phyloP scores from a whole-genome alignment of 2,329 filamentous ascomycete species.

The Ascochyta viciae-villosae region DNA sequence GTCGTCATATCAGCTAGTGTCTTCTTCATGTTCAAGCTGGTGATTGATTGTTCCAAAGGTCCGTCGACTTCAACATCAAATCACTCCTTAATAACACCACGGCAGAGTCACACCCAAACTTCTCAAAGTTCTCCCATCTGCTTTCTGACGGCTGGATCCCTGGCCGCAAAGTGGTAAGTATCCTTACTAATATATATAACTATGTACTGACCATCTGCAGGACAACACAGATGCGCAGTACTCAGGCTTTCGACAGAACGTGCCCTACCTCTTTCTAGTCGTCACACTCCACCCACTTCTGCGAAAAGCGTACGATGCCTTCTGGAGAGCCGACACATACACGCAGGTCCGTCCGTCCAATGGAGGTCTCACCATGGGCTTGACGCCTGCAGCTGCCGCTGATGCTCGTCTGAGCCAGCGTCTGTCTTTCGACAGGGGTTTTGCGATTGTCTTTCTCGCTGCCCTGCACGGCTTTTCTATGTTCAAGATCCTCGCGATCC shows the following conservation, averaged over 20 bases:
- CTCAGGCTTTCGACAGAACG: slow-evolving; percentile 80
- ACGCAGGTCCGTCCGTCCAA: slow-evolving; percentile 51
- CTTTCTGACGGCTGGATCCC: slow-evolving; percentile 89
- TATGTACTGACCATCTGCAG: slow-evolving; percentile 51
- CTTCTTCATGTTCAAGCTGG: slow-evolving; percentile 90
- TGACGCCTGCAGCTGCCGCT: slow-evolving; percentile 58
- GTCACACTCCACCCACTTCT: slow-evolving; percentile 80
- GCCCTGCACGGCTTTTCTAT: slow-evolving; percentile 86
- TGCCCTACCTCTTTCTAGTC: slow-evolving; percentile 79
- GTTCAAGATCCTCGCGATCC: slow-evolving; percentile 79
- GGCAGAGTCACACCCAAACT: slow-evolving; percentile 80
- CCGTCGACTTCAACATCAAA: slow-evolving; percentile 26
- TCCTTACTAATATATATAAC: neutral
- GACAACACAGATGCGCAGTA: slow-evolving; percentile 94
- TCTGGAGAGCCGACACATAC: slow-evolving; percentile 54
- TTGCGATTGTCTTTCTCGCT: slow-evolving; percentile 79
- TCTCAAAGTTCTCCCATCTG: slow-evolving; percentile 72
- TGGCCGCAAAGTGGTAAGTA: slow-evolving; percentile 80
- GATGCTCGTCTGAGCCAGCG: slow-evolving; percentile 67
- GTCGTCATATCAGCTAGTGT: slow-evolving; percentile 70
- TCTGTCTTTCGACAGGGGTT: slow-evolving; percentile 80
- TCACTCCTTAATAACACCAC: slow-evolving; percentile 8
- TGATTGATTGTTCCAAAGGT: slow-evolving; percentile 85
- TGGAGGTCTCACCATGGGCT: slow-evolving; percentile 49
- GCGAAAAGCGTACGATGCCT: slow-evolving; percentile 72